Conservation (phyloP, 768 basidiomycete genomes). For the Suillus plorans region DNA sequence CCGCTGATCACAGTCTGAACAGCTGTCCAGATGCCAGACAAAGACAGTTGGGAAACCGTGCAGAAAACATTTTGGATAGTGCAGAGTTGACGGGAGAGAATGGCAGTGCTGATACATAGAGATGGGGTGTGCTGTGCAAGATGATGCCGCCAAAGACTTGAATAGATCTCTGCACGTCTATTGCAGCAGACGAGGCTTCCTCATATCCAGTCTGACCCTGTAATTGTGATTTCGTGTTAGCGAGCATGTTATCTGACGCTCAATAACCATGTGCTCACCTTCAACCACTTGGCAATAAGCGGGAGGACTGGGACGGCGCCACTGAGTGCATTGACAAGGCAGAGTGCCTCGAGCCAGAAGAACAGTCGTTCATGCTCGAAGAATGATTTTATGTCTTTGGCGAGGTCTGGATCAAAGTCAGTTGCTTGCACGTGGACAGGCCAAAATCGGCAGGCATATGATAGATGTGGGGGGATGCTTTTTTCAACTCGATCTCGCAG, state of each 20-base stretch:
- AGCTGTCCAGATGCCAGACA: background rate
- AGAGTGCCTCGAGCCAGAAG: background rate
- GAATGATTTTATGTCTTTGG: background rate
- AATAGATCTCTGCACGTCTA: background rate
- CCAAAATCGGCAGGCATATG: background rate
- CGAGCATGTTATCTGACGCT: background rate
- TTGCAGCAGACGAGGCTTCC: background rate
- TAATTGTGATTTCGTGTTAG: background rate
- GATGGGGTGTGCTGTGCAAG: background rate
- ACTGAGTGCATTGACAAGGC: background rate
- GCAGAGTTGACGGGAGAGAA: constrained; percentile 29
- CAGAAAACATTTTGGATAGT: constrained; percentile 9
- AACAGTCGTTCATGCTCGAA: background rate
- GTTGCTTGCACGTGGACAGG: background rate
- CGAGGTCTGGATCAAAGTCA: background rate
- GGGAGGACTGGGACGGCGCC: background rate
- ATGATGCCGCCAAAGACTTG: background rate
- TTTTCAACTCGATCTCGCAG: background rate
- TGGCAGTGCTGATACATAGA: constrained; percentile 29
- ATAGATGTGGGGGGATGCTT: background rate
- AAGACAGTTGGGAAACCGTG: constrained; percentile 12
- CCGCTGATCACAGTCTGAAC: background rate
- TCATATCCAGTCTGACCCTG: background rate
- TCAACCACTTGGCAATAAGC: background rate
- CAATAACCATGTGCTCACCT: background rate